Percentiles rank a stretch among this genome's conserved stretches.
phyloP scores from a whole-genome alignment of 139 green algal species.

The Choricystis sp. region DNA sequence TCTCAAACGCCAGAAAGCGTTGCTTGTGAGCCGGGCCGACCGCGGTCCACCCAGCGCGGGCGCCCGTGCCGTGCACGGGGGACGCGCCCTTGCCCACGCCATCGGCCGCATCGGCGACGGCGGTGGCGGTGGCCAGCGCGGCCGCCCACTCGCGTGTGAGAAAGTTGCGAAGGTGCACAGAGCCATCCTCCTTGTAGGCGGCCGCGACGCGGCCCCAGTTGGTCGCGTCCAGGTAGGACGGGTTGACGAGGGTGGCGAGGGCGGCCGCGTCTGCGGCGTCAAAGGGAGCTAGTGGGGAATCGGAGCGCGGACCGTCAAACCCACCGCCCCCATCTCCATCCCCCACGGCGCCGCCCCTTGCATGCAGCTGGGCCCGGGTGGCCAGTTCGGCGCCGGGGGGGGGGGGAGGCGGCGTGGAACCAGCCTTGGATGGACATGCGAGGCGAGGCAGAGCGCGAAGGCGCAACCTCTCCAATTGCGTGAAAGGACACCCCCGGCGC shows the following conservation, averaged over 20 bases:
- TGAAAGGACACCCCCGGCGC: constrained; percentile 65
- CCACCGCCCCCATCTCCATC: too few relatives aligned
- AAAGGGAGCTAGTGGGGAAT: too few relatives aligned
- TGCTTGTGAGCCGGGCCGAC: constrained; percentile 68
- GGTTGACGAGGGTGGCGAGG: constrained; percentile 49
- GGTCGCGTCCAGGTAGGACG: constrained; percentile 41
- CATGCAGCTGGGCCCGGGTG: constrained; percentile 50
- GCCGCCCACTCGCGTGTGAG: constrained; percentile 14
- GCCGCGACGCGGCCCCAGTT: constrained; percentile 25
- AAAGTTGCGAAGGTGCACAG: constrained; percentile 60
- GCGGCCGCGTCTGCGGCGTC: constrained; percentile 27
- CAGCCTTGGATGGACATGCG: constrained; percentile 53
- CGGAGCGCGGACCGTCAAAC: too few relatives aligned
- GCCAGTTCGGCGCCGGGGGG: constrained; percentile 32
- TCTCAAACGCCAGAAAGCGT: constrained; percentile 39
- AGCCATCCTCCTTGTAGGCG: constrained; percentile 47
- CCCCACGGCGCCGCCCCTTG: too few relatives aligned
- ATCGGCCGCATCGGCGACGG: constrained; percentile 28
- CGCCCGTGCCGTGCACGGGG: constrained; percentile 22
- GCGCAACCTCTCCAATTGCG: constrained; percentile 60
- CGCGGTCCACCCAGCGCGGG: constrained; percentile 28
- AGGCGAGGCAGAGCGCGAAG: constrained; percentile 30
- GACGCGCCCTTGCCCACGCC: constrained; percentile 19
- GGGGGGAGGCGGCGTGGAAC: constrained; percentile 49
- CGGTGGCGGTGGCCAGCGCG: constrained; percentile 4